Evolutionary conservation across 768 basidiomycete species (phyloP), one percentile per base, ranked within the genome.

Genomic region (Serendipita sp.): DNA sequence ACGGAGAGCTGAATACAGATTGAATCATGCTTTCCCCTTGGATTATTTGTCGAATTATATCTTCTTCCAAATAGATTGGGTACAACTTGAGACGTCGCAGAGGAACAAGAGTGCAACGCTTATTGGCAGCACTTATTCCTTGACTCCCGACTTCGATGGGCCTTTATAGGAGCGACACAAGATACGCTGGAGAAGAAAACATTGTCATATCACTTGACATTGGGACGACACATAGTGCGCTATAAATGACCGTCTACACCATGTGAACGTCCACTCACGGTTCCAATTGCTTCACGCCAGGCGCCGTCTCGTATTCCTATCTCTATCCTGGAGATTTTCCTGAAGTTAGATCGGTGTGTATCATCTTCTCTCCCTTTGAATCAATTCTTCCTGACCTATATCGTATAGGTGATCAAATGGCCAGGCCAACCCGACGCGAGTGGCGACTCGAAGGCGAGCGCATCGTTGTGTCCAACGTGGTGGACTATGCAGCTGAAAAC

Each of bases 391-490:
- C 22, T n/a, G 3, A 24, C 24, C 17, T 28, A 11, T 31, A 17
- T 28, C 11, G 17, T n/a, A 22, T 24, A 58, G 53, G 53, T 58
- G 17, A 58, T n/a, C 53, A 58, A 58, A n/a, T 62, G 62, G 62
- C 62, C 62, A 20, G 62, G 42, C 1, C 62, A 62, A 33, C 28
- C 43, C 30, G 44, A 50, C 16, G 43, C 44, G 2, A 31, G 20
- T 20, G 62, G 62, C 31, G 22, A n/a, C 22, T 58, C 53, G 4
- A 58, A 58, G 53, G 53, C 31, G 31, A 24, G 53, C 45, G 9
- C n/a, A 9, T n/a, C 9, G 28, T 28, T 17, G 28, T 50, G 7
- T 50, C 45, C 7, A 50, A 22, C 5, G 1, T 22, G 53, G 31
- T 28, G 24, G 1, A n/a, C 3, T 58, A n/a, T 28, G 20, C 11